Percentiles rank a stretch among this genome's conserved stretches.
phyloP scores from a whole-genome alignment of 1,284 basidiomycete species.

The Veloporphyrellus conicus region DNA sequence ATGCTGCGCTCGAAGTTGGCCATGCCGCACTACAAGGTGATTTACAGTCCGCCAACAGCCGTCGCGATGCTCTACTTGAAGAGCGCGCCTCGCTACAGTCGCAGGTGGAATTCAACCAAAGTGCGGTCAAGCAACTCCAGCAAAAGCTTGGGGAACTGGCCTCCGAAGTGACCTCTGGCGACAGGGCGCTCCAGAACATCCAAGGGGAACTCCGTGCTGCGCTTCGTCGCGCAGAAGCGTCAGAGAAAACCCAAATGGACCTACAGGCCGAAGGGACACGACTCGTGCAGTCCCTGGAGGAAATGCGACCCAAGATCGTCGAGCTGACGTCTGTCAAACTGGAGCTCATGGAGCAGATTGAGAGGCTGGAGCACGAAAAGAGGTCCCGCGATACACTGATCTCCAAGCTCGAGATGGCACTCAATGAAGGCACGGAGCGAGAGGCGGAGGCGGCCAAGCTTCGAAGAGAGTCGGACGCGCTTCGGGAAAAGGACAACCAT shows the following conservation, averaged over 20 bases:
- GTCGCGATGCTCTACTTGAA: slow-evolving; percentile 45
- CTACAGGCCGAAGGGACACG: slow-evolving; percentile 69
- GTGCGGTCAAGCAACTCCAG: slow-evolving; percentile 48
- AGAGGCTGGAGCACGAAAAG: slow-evolving; percentile 50
- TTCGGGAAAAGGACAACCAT: slow-evolving; percentile 49
- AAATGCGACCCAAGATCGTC: slow-evolving; percentile 80
- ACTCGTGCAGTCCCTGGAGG: slow-evolving; percentile 72
- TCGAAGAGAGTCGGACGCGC: slow-evolving; percentile 39
- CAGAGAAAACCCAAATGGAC: slow-evolving; percentile 63
- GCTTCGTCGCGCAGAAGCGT: slow-evolving; percentile 64
- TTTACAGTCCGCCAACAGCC: slow-evolving; percentile 41
- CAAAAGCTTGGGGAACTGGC: slow-evolving; percentile 54
- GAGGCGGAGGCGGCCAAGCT: slow-evolving; percentile 44
- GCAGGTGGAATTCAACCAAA: slow-evolving; percentile 45
- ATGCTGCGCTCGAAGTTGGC: slow-evolving; percentile 43
- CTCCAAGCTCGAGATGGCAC: slow-evolving; percentile 53
- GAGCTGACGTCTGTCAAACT: slow-evolving; percentile 69
- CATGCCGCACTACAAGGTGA: slow-evolving; percentile 41
- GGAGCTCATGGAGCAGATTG: slow-evolving; percentile 60
- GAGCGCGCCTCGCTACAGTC: slow-evolving; percentile 48
- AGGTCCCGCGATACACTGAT: slow-evolving; percentile 55
- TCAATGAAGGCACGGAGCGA: slow-evolving; percentile 52
- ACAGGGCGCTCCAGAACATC: slow-evolving; percentile 55
- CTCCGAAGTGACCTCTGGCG: slow-evolving; percentile 47
- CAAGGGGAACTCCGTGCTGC: slow-evolving; percentile 61